Evolutionary conservation across 768 basidiomycete genomes (phyloP), one percentile per base, ranked within the genome.

Genomic region (Termitomyces sp.): DNA sequence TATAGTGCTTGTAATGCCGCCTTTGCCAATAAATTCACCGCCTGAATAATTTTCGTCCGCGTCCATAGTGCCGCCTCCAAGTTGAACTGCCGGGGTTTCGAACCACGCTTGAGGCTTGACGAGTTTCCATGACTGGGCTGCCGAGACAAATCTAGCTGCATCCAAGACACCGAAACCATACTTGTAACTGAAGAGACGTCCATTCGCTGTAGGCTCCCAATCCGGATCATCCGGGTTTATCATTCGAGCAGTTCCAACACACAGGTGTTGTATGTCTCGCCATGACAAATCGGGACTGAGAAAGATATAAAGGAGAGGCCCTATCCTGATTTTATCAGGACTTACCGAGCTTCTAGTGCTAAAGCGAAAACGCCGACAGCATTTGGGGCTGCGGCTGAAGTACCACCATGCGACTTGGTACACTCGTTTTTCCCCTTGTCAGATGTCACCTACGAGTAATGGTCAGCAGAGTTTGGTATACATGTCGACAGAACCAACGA

Each of bases 71-170:
- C 85, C 87, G 32, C 78, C 76, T 51, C 77, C 77, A 9, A 91
- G 65, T 57, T 87, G 89, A 14, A 94, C 74, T 0, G 89, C 79
- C 14, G 87, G 80, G 5, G 90, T 83, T 56, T 87, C 79, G 55
- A 91, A 79, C 92, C 94, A 98, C 0, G 91, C 82, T 73, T 98
- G 96, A 0, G 96, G 94, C 67, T 96, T 98, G 64, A 97, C 94
- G 19, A 86, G 76, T 49, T 86, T 68, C 95, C 95, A 98, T 2
- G 76, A 67, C 68, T 86, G 79, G 1, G 95, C 93, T 1, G 86
- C 86, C 54, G 80, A 86, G 64, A 98, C 86, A 62, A 90, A 92
- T 41, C 72, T 77, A 54, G 86, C 90, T 3, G 86, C 95, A 69
- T 97, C 89, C 57, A 98, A 77, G 35, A 81, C 84, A 23, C 97